phyloP scores from a whole-genome alignment of 2,329 filamentous ascomycete species.

The Hymenoscyphus occultus region DNA sequence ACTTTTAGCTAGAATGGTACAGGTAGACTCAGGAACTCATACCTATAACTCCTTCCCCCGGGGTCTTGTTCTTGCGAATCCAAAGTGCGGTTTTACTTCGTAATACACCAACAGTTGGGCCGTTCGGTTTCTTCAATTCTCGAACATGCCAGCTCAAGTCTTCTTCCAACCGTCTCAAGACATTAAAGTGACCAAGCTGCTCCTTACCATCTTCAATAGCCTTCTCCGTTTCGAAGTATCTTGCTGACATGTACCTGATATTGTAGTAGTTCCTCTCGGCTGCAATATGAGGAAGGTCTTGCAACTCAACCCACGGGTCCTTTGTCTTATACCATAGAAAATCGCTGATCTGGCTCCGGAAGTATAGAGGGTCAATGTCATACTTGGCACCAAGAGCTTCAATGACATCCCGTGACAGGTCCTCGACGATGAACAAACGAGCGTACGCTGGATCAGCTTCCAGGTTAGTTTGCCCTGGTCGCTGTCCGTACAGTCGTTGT shows the following conservation, averaged over 20 bases:
- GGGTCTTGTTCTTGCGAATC: constrained; percentile 12
- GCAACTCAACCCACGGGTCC: constrained; percentile 12
- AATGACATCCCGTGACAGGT: constrained; percentile 13
- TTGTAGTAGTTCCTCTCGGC: constrained; percentile 13
- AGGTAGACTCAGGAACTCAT: background rate
- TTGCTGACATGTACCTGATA: constrained; percentile 15
- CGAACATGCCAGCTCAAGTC: constrained; percentile 14
- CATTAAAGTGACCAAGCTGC: constrained; percentile 15
- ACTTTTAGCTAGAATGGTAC: background rate
- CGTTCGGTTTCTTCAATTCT: constrained; percentile 7
- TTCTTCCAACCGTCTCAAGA: constrained; percentile 14
- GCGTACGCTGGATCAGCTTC: constrained; percentile 6
- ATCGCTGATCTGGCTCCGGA: constrained; percentile 11
- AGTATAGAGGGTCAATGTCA: constrained; percentile 13
- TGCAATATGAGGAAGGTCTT: constrained; percentile 9
- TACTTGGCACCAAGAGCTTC: constrained; percentile 7
- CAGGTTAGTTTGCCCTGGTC: background rate
- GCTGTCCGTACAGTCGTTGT: background rate
- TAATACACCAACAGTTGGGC: constrained; percentile 14
- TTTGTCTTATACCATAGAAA: constrained; percentile 11
- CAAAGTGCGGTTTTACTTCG: constrained; percentile 17
- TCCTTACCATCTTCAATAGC: constrained; percentile 4
- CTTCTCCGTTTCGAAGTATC: constrained; percentile 14
- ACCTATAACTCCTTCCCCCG: constrained; percentile 13
- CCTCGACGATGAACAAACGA: constrained; percentile 22